These are phyloP conservation scores for Letharia lupina DNA, from an alignment of 495 filamentous ascomycete genomes.

Conservation along the genomic window DNA sequence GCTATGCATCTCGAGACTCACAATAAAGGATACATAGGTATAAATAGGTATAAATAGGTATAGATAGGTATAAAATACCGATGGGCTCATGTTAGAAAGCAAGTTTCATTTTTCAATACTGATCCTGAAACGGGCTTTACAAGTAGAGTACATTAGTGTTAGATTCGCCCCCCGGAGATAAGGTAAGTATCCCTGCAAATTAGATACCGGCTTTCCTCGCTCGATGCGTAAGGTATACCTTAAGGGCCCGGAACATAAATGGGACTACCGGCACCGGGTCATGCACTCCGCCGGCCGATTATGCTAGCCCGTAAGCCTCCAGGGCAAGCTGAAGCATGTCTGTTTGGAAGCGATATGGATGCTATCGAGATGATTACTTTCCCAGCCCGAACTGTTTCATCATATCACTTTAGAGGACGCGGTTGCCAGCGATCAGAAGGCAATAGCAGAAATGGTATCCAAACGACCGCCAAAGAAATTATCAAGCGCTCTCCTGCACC, in stretches of 20 bases:
- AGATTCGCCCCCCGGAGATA: background rate
- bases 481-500: background rate
- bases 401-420: background rate
- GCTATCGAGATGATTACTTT: background rate
- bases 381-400: background rate
- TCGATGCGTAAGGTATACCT: background rate
- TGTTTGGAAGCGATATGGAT: background rate
- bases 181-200: background rate
- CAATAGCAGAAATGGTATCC: background rate
- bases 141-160: background rate
- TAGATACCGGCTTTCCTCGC: background rate
- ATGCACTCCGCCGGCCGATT: background rate
- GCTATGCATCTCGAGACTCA: no score
- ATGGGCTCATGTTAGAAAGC: no score
- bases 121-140: no score
- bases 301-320: background rate
- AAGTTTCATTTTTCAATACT: background rate
- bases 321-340: background rate
- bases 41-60: no score
- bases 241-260: no score
- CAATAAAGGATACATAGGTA: no score
- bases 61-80: no score
- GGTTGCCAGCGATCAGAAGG: background rate
- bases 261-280: background rate
- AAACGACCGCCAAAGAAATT: background rate